Evolutionary conservation across 257 asterid genomes (phyloP), one percentile per base, ranked within the genome.

Genomic region (Capsicum pubescens): DNA sequence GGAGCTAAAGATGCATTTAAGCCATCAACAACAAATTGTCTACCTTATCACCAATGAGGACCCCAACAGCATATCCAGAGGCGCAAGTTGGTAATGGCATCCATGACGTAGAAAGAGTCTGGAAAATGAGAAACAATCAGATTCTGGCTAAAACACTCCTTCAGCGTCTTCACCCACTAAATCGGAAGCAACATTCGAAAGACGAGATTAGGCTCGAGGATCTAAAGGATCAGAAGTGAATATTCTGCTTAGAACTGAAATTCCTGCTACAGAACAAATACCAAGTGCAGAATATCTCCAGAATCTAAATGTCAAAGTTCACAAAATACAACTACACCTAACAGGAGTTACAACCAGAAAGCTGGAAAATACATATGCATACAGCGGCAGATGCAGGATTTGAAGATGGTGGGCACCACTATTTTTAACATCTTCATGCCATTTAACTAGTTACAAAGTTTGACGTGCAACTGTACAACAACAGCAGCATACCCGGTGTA

Each of bases 31-130:
- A 76, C 48, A 52, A 21, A 21, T 76, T 71, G 79, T 87, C 19
- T 90, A 92, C 99, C 99, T 92, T 88, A 61, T 96, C 91, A 76
- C 91, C 97, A 59, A 76, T 76, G 82, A 92, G 95, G 88, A 93
- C 87, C 64, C 95, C 98, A 86, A 94, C 91, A 80, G 93, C 92
- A 89, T 87, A 87, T 71, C 93, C 93, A 84, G 90, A 86, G 56
- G 82, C 32, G 55, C 66, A 80, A 84, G 94, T 54, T 52, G 63
- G 91, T 32, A 72, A 52, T 61, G 97, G 92, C 86, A 84, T 88
- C 97, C 98, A 91, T 64, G 88, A 36, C 39, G 91, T 50, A 7
- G 88, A 44, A 85, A 94, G 95, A 83, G 90, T 92, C 99, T 96
- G 86, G 83, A 86, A 64, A 80, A 88, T 56, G 42, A 88, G 76